Base-by-base conservation (phyloP, 2,329 filamentous ascomycete species). In the Trichoderma atrobrunneum region DNA sequence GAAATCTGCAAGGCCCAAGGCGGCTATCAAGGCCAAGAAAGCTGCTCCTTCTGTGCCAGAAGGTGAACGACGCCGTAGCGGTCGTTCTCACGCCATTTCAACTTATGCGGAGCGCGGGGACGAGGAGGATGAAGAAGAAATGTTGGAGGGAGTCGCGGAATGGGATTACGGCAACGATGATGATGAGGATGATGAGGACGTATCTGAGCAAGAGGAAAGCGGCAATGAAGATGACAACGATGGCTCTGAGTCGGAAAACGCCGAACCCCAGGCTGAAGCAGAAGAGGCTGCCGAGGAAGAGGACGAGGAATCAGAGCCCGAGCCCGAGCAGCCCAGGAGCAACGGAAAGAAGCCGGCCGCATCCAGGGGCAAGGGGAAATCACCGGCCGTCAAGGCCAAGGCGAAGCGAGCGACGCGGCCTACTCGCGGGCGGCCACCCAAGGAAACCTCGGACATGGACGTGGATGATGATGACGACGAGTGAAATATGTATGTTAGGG, bases 71-170 rank as follows among this genome's bases (percentile, higher is more conserved):
- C 84, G 88, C 59, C 87, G 87, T 39, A 90, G 88, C 75, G 84
- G 87, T n/a, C 86, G 88, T 63, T 79, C 84, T 6, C 83, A 82
- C 74, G 83, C 80, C 64, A 79, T 81, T 18, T 86, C 86, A 7
- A 79, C 82, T 43, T 90, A 90, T 74, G 83, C 85, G 26, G 88
- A 90, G 78, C 85, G 87, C 36, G 86, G 88, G 70, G 87, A 87
- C 12, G 84, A 85, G 12, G 87, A 87, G 63, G 88, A 90, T 72
- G 87, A 90, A 73, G 85, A 88, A 74, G 88, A 90, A 77, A 90
- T 90, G 88, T 80, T 89, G 28, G 84, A 88, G 61, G 88, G 88
- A 2, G 88, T 90, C 6, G 87, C 87, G 1, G 82, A 87, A 77
- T 90, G 88, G 88, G 82, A 87, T 28, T 90, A 90, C 62, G 76